Conservation (phyloP, 164 flowering plant genomes). For the Piper longum region DNA sequence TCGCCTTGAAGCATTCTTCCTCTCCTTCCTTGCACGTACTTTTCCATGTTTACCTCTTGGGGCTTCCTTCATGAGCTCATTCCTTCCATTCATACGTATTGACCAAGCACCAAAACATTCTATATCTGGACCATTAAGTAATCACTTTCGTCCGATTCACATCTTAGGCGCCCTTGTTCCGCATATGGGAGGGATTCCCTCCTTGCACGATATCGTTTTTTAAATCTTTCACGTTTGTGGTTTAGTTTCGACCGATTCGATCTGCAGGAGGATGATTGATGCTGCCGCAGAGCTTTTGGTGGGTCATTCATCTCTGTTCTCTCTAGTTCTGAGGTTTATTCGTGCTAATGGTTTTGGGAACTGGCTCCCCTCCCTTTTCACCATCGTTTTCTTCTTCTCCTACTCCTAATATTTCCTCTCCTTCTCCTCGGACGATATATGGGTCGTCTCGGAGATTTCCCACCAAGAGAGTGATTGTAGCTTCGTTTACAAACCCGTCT, state of each 20-base stretch:
- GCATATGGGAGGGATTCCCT: not conserved
- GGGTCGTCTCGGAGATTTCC: not conserved
- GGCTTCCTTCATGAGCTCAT: no score
- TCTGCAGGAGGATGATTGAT: slow-evolving; percentile 3
- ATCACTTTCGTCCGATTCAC: no score
- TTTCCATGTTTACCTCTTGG: not conserved
- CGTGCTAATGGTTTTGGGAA: slow-evolving; percentile 9
- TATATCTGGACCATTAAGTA: no score
- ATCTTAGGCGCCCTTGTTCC: no score
- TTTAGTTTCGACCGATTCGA: no score
- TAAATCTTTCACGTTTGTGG: not conserved
- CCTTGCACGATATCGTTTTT: slow-evolving; percentile 1
- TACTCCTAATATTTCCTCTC: slow-evolving; percentile 5
- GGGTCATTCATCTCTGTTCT: slow-evolving; percentile 11
- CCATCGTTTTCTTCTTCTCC: slow-evolving; percentile 5
- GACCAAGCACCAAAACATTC: no score
- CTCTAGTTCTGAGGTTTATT: slow-evolving; percentile 5
- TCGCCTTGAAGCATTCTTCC: not conserved
- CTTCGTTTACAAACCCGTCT: not conserved
- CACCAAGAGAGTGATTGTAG: slow-evolving; percentile 1
- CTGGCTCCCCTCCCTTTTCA: slow-evolving; percentile 6
- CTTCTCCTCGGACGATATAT: slow-evolving; percentile 6
- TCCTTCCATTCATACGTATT: no score
- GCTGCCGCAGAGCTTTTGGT: slow-evolving; percentile 11
- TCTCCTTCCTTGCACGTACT: not conserved